Base-by-base conservation (phyloP, 2,329 filamentous ascomycete genomes). In the Phialophora verrucosa region DNA sequence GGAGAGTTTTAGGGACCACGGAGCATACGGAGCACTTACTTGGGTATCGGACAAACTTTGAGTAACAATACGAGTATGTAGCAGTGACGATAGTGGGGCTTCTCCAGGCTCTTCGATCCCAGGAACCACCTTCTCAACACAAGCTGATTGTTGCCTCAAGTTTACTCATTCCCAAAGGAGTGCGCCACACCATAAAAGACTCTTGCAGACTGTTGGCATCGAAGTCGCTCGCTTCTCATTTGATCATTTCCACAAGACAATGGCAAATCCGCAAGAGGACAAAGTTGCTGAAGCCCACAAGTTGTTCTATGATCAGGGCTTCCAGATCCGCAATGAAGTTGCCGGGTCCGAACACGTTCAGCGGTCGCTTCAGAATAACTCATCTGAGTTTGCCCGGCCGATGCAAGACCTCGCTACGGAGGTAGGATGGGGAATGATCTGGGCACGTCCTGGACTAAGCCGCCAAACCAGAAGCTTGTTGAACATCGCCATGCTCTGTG, bases 401-500 rank as follows among this genome's bases (percentile, higher is more conserved):
- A 85, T 85, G 70, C 87, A 90, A 75, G 84, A 89, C 70, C 80
- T 88, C 44, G 83, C 88, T 1, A 89, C 87, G 0, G 87, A 89
- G 76, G 85, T 82, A 74, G 86, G 84, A 77, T 90, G 87, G 88
- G 87, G 87, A 14, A 83, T 83, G 65, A 83, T 84, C 29, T 90
- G 88, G 88, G 84, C 84, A 3, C 83, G 88, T 7, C 87, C 86
- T 0, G 88, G 87, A 0, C 82, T 90, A 8, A 83, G 85, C 42
- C 82, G 83, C 66, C 87, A 89, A 74, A 84, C 87, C 70, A 82
- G 88, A 55, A 85, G 82, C 61, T 79, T 90, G 62, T 77, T 90
- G 61, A 89, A 89, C 74, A 85, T 90, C 56, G 87, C 83, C 56
- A 89, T 90, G 84, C 79, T 90, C 54, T 85, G 85, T 75, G 86